phyloP scores from a whole-genome alignment of 768 basidiomycete genomes.

The Chiua virens region DNA sequence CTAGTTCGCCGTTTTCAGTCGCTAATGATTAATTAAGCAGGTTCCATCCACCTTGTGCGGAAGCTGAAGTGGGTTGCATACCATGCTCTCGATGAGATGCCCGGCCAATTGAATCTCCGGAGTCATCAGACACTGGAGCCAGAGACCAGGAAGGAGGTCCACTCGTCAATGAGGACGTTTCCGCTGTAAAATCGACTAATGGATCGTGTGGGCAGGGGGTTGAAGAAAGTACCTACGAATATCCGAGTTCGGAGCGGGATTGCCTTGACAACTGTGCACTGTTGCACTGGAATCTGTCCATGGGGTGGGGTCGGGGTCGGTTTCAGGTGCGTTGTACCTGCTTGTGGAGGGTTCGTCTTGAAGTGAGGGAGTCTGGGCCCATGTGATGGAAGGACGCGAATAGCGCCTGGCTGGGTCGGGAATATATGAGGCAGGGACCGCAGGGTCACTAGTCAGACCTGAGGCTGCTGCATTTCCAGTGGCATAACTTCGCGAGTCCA shows the following conservation, averaged over 20 bases:
- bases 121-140: constrained; percentile 14
- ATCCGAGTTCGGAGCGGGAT: no score
- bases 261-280: no score
- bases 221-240: neutral
- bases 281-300: no score
- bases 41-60: neutral
- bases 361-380: neutral
- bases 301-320: no score
- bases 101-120: constrained; percentile 20
- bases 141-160: constrained; percentile 7
- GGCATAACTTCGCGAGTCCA: no score
- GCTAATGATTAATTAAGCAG: neutral
- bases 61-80: constrained; percentile 13
- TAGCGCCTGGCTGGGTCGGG: neutral
- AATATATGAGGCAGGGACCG: neutral
- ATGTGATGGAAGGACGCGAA: neutral
- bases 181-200: neutral
- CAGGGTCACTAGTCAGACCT: neutral
- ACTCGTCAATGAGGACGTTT: neutral
- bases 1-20: neutral
- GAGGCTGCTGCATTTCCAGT: no score
- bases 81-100: constrained; percentile 21
- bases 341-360: no score
- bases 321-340: no score
- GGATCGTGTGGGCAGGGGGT: neutral